Conservation (phyloP, 139 green algal species). For the Volvox reticuliferus region DNA sequence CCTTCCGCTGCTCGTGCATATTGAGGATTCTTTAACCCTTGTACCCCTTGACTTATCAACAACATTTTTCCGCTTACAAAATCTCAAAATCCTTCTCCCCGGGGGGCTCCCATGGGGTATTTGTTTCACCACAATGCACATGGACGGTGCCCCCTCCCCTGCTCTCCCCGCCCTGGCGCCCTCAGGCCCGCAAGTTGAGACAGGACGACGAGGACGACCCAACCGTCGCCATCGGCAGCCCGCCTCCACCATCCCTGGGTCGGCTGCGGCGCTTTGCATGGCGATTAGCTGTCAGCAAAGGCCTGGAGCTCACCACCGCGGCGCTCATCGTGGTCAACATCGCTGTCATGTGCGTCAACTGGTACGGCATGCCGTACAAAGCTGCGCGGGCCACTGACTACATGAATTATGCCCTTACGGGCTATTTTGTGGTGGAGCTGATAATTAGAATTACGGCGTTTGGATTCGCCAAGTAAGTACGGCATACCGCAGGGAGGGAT, state of each 20-base stretch:
- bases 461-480: background rate
- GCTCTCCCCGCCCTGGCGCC: background rate
- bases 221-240: background rate
- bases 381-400: slow-evolving; percentile 48
- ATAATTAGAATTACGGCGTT: slow-evolving; percentile 40
- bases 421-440: slow-evolving; percentile 69
- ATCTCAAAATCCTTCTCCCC: no score
- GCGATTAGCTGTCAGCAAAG: background rate
- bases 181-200: background rate
- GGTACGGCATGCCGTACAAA: slow-evolving; percentile 57
- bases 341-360: slow-evolving; percentile 53
- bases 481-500: background rate
- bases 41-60: no score
- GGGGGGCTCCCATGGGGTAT: no score
- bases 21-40: no score
- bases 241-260: background rate
- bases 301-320: background rate
- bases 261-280: background rate
- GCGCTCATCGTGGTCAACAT: slow-evolving; percentile 56
- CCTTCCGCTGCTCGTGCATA: no score
- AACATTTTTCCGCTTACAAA: no score
- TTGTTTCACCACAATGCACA: no score
- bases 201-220: background rate
- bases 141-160: no score
- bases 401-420: slow-evolving; percentile 72